Conservation (phyloP, 345 rosid species). For the Gossypium turneri region DNA sequence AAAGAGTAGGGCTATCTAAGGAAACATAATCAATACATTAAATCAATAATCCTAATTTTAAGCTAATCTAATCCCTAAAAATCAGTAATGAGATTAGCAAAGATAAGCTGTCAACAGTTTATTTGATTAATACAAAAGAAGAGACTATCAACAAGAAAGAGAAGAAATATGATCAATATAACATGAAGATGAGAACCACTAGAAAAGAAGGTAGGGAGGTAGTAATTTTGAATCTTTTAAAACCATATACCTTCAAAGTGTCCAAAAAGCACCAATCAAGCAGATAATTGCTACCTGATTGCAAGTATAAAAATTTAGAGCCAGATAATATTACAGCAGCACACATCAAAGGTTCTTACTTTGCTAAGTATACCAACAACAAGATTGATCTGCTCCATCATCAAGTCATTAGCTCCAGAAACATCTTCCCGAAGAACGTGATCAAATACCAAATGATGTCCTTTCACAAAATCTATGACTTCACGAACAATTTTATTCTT, state of each 20-base stretch:
- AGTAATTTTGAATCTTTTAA: neutral
- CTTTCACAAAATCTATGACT: conserved; percentile 73
- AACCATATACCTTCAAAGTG: neutral
- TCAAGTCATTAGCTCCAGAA: conserved; percentile 60
- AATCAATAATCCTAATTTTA: too few relatives aligned
- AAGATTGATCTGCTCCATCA: conserved; percentile 84
- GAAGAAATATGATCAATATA: neutral
- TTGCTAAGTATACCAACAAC: conserved; percentile 88
- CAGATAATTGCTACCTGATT: neutral
- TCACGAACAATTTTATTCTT: conserved; percentile 87
- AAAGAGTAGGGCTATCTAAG: too few relatives aligned
- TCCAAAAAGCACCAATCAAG: conserved; percentile 2
- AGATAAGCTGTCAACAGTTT: neutral
- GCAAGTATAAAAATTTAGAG: conserved; percentile 9
- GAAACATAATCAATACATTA: too few relatives aligned
- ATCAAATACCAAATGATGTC: conserved; percentile 71
- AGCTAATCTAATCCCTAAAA: too few relatives aligned
- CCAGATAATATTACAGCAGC: neutral
- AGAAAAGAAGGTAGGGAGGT: neutral
- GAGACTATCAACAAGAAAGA: neutral
- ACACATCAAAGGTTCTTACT: conserved; percentile 37
- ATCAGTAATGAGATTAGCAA: too few relatives aligned
- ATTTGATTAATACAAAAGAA: neutral
- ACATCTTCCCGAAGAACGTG: conserved; percentile 76
- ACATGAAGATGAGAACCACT: conserved; percentile 13